Evolutionary conservation across 257 asterid genomes (phyloP).

Genomic region (Thymus mandschuricus): DNA sequence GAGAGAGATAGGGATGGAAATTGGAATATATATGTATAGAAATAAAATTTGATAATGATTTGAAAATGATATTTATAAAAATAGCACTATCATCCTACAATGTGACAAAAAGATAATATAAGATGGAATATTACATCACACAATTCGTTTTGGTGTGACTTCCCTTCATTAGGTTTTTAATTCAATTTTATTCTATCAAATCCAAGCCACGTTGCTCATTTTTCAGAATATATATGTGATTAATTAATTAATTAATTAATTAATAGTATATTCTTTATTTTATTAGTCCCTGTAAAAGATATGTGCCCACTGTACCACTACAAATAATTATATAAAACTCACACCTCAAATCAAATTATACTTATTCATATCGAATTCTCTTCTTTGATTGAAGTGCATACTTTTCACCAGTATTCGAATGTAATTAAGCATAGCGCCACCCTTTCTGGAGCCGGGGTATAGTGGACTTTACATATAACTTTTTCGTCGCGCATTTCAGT

Average conservation of each 20-base stretch:
- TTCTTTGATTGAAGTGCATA: background rate
- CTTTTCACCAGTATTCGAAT: background rate
- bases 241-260: too few relatives aligned
- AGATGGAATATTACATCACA: slow-evolving; percentile 38
- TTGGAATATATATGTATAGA: background rate
- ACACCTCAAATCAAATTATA: background rate
- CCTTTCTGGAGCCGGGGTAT: background rate
- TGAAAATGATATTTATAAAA: slow-evolving; percentile 26
- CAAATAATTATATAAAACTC: background rate
- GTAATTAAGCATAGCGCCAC: background rate
- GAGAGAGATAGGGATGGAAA: background rate
- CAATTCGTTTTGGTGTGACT: slow-evolving; percentile 30
- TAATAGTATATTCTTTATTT: too few relatives aligned
- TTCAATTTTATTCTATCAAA: background rate
- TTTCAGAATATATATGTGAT: background rate
- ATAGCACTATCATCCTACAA: slow-evolving; percentile 23
- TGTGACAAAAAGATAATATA: slow-evolving; percentile 29
- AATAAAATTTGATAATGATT: background rate
- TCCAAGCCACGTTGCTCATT: background rate
- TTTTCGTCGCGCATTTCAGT: too few relatives aligned
- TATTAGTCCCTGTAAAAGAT: background rate
- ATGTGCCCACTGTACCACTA: too few relatives aligned
- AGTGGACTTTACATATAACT: background rate
- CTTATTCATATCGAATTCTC: background rate
- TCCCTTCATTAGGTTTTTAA: background rate